Conservation (phyloP, 306 rosid species). For the Castanopsis chinensis region DNA sequence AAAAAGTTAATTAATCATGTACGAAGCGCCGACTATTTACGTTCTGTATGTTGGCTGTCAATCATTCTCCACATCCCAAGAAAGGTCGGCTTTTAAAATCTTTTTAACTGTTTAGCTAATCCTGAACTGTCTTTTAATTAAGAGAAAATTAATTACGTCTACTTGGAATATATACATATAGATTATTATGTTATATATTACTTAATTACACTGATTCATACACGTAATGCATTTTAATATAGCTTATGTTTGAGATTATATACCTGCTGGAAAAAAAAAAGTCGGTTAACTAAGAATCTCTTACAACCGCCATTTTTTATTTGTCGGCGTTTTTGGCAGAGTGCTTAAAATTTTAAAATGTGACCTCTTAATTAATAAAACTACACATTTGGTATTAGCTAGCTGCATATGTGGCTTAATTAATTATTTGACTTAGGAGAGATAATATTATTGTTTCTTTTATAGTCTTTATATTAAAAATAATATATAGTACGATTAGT, state of each 20-base stretch:
- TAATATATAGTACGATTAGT: neutral
- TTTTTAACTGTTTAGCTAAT: slow-evolving; percentile 45
- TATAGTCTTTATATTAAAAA: neutral
- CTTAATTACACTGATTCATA: neutral
- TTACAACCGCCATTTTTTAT: slow-evolving; percentile 46
- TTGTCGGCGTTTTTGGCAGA: slow-evolving; percentile 55
- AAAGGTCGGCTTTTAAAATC: slow-evolving; percentile 56
- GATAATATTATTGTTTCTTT: neutral
- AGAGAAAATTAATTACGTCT: slow-evolving; percentile 20
- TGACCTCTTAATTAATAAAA: neutral
- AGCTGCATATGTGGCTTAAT: slow-evolving; percentile 11
- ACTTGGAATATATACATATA: slow-evolving; percentile 18
- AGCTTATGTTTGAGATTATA: slow-evolving; percentile 41
- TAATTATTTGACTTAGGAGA: slow-evolving; percentile 50
- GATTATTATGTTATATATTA: neutral
- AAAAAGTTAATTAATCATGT: slow-evolving; percentile 11
- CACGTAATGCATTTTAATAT: neutral
- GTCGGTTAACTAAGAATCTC: slow-evolving; percentile 49
- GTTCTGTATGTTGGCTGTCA: slow-evolving; percentile 63
- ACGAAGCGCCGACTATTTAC: slow-evolving; percentile 55
- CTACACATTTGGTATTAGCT: slow-evolving; percentile 27
- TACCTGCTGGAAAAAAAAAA: slow-evolving; percentile 15
- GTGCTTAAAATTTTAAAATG: slow-evolving; percentile 3
- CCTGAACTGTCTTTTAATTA: slow-evolving; percentile 43
- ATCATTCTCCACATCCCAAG: slow-evolving; percentile 50